Evolutionary conservation across 1,139 yeast genomes (phyloP), one percentile per base, ranked within the genome.

Genomic region (Nakaseomyces delphensis): DNA sequence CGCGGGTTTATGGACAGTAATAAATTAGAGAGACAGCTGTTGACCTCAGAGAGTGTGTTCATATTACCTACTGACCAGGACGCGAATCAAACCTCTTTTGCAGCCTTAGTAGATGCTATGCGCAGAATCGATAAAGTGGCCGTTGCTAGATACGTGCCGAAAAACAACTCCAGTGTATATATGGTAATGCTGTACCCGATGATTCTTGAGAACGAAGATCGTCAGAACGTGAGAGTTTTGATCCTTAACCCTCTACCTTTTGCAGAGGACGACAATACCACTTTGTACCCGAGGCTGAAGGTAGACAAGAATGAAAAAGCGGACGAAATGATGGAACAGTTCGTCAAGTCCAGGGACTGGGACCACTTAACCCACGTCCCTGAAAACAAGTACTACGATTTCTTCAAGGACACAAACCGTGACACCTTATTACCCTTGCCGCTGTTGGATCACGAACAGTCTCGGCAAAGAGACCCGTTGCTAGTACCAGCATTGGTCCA

Each of bases 201-300:
- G 36, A 58, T 67, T 27, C 57, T 63, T 1, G 43, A 48, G n/a
- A 42, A 48, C 2, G 44, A 31, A 15, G 50, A 53, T 40, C 42
- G 54, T 15, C 33, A 44, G 10, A 24, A 40, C 7, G 30, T 20
- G 4, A 45, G 63, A 24, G 57, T 57, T 0, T 56, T 76, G 31
- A 54, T 72, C 2, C 50, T 70, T 43, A 60, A 62, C 5, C 67
- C 79, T 35, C 58, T 87, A n/a, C 95, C 96, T 1, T 84, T 76
- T 60, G 72, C 73, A 27, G 95, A 86, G 52, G 96, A 89, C 57
- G 82, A 77, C 50, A 76, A 81, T 48, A 65, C 74, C 11, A 77
- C 83, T 13, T 68, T 68, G 38, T 82, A 83, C 51, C 80, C 84
- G 0, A 71, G 70, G n/a, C 21, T 24, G 15, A 19, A 38, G 2